Evolutionary conservation across 768 basidiomycete genomes (phyloP).

Genomic region (Kwoniella sp.): DNA sequence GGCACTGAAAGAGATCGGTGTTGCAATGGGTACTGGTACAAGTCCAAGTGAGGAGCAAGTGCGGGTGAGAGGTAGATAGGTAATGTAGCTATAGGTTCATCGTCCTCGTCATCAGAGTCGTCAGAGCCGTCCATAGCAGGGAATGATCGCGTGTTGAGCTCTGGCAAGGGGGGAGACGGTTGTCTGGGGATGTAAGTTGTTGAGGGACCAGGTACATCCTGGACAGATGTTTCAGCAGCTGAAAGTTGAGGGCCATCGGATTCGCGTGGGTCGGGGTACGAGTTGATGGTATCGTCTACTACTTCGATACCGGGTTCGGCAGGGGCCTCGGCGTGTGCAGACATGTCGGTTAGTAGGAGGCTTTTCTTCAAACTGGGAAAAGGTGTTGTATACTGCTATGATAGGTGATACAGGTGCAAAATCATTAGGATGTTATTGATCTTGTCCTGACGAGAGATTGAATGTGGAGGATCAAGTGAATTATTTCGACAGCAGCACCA

Average conservation of each 20-base stretch:
- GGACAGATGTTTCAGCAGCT: slow-evolving; percentile 5
- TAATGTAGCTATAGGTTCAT: slow-evolving; percentile 45
- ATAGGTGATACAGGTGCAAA: no score
- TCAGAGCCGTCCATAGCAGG: slow-evolving; percentile 16
- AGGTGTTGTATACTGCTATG: no score
- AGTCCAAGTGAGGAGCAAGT: slow-evolving; percentile 44
- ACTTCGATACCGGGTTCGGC: slow-evolving; percentile 22
- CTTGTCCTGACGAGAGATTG: background rate
- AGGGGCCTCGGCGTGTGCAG: slow-evolving; percentile 15
- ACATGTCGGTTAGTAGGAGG: slow-evolving; percentile 1
- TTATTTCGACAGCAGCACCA: background rate
- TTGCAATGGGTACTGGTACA: slow-evolving; percentile 55
- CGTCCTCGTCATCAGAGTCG: slow-evolving; percentile 39
- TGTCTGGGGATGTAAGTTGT: slow-evolving; percentile 37
- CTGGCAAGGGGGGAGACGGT: slow-evolving; percentile 41
- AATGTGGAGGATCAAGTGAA: background rate
- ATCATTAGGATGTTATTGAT: background rate
- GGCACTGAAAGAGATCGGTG: slow-evolving; percentile 40
- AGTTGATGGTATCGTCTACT: slow-evolving; percentile 29
- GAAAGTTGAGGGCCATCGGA: slow-evolving; percentile 14
- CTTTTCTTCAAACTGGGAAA: no score
- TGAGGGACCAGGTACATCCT: slow-evolving; percentile 42
- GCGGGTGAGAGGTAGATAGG: slow-evolving; percentile 54
- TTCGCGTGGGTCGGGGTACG: slow-evolving; percentile 28
- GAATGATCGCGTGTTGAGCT: slow-evolving; percentile 17